Evolutionary conservation across 2,329 filamentous ascomycete genomes (phyloP).

Genomic region (Drechmeria coniospora): DNA sequence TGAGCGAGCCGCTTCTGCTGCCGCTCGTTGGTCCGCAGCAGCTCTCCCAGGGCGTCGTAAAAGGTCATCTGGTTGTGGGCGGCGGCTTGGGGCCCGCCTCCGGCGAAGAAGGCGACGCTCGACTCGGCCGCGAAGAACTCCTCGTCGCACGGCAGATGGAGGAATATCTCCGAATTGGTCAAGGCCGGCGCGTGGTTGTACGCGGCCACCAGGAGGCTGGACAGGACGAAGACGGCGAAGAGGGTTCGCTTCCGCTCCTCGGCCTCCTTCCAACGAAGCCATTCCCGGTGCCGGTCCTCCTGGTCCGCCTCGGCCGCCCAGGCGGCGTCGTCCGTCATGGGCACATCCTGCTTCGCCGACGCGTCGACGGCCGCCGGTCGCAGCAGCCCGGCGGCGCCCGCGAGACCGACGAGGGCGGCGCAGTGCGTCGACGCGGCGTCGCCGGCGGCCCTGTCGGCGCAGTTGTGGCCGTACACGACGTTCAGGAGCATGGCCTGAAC

Average conservation of each 20-base stretch:
- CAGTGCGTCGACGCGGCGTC: slow-evolving; percentile 90
- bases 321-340: slow-evolving; percentile 37
- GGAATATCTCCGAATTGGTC: slow-evolving; percentile 82
- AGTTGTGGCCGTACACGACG: slow-evolving; percentile 89
- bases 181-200: slow-evolving; percentile 87
- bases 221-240: slow-evolving; percentile 80
- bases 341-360: slow-evolving; percentile 34
- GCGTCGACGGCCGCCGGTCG: slow-evolving; percentile 29
- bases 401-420: slow-evolving; percentile 77
- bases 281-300: slow-evolving; percentile 42
- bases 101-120: slow-evolving; percentile 63
- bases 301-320: slow-evolving; percentile 31
- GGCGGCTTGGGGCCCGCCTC: slow-evolving; percentile 56
- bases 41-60: slow-evolving; percentile 62
- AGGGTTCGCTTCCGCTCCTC: slow-evolving; percentile 91
- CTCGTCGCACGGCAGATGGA: slow-evolving; percentile 87
- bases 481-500: slow-evolving; percentile 96
- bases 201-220: slow-evolving; percentile 76
- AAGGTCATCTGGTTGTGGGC: slow-evolving; percentile 63
- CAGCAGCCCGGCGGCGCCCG: slow-evolving; percentile 67
- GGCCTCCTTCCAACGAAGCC: slow-evolving; percentile 74
- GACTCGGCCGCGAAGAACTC: slow-evolving; percentile 76
- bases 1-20: slow-evolving; percentile 37
- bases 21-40: slow-evolving; percentile 61
- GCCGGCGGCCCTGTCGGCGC: slow-evolving; percentile 76